Percentiles rank a stretch among this genome's conserved stretches.
phyloP scores from a whole-genome alignment of 371 early-diverging fungal species.

The Umbelopsis sp. region DNA sequence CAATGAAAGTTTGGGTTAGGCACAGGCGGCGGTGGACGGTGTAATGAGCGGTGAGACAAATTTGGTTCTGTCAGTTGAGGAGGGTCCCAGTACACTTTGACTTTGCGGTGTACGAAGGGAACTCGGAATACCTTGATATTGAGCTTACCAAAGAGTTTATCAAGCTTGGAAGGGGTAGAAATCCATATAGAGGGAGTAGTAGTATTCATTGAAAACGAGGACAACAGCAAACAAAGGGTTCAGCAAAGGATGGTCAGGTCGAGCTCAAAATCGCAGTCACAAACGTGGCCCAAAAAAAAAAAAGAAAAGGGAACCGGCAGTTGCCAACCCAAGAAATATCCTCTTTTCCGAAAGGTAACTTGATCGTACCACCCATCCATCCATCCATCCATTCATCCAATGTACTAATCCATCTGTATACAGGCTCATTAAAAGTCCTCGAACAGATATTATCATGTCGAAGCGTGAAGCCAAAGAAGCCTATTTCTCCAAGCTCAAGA shows the following conservation, averaged over 20 bases:
- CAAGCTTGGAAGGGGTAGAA: background rate
- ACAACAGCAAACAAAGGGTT: background rate
- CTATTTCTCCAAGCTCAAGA: conserved; percentile 66
- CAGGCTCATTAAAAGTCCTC: conserved; percentile 57
- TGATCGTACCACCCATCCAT: conserved; percentile 31
- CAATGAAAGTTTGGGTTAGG: conserved; percentile 13
- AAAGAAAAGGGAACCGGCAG: background rate
- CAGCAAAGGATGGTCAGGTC: background rate
- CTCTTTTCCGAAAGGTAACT: conserved; percentile 24
- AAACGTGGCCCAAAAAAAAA: background rate
- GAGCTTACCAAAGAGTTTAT: background rate
- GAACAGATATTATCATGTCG: conserved; percentile 58
- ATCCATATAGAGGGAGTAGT: background rate
- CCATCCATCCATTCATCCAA: conserved; percentile 19
- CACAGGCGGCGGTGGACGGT: conserved; percentile 13
- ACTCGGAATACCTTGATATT: too few relatives aligned
- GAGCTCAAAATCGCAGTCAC: background rate
- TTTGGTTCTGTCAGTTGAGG: background rate
- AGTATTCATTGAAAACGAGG: background rate
- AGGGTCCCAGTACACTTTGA: conserved; percentile 6
- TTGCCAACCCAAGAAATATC: conserved; percentile 4
- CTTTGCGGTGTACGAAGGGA: background rate
- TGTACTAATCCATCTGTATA: conserved; percentile 22
- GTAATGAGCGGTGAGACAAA: conserved; percentile 3
- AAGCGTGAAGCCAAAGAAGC: conserved; percentile 59